These are phyloP conservation scores for Flueggea neowawraea DNA, from an alignment of 441 rosid genomes.

Conservation along the genomic window DNA sequence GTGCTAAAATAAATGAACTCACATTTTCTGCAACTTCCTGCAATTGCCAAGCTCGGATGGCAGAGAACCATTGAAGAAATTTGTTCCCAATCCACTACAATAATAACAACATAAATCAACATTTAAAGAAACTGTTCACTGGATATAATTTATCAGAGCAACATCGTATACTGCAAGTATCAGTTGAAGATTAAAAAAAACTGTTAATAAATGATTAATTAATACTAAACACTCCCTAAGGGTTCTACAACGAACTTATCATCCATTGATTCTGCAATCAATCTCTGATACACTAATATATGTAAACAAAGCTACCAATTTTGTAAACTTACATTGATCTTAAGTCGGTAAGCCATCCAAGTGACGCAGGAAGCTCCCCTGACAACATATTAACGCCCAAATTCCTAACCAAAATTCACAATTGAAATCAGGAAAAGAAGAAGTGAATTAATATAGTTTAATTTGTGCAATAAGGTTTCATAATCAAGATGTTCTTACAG, in stretches of 20 bases:
- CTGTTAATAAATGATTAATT: too few species aligned
- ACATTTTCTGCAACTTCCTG: constrained; percentile 46
- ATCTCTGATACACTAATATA: too few species aligned
- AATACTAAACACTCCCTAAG: too few species aligned
- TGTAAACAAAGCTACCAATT: background rate
- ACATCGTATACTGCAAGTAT: too few species aligned
- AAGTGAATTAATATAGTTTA: background rate
- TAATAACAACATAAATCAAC: constrained; percentile 8
- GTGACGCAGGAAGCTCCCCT: constrained; percentile 53
- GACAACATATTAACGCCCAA: constrained; percentile 37
- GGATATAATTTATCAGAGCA: background rate
- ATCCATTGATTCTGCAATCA: too few species aligned
- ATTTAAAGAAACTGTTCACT: constrained; percentile 4
- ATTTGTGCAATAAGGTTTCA: background rate
- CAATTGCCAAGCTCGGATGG: constrained; percentile 66
- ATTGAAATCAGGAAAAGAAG: background rate
- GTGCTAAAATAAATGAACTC: constrained; percentile 20
- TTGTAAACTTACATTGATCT: constrained; percentile 41
- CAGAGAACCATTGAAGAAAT: constrained; percentile 63
- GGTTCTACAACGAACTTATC: background rate
- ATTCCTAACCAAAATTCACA: constrained; percentile 20
- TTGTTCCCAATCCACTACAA: constrained; percentile 46
- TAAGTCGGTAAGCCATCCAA: constrained; percentile 52
- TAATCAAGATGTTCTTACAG: constrained; percentile 26
- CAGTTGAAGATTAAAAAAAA: too few species aligned